Evolutionary conservation across 2,329 filamentous ascomycete species (phyloP).

Genomic region (Ophiosphaerella narmari): DNA sequence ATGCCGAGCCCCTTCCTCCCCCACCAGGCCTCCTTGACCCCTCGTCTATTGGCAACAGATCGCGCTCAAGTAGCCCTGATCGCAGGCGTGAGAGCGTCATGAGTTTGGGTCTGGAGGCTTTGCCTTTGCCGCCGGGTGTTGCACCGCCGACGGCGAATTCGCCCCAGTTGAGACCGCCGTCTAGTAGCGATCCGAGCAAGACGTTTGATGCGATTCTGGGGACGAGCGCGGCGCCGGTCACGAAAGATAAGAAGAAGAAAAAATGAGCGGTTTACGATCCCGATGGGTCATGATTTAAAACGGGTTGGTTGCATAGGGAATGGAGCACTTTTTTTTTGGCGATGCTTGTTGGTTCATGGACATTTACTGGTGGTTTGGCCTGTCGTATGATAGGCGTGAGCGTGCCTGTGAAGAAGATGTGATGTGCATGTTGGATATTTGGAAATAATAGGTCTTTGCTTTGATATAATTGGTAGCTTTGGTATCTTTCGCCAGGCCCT

Average conservation of each 20-base stretch:
- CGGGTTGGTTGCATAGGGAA: slow-evolving; percentile 3
- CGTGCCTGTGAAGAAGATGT: too few species aligned
- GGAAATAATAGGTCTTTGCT: too few species aligned
- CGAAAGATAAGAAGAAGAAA: slow-evolving; percentile 39
- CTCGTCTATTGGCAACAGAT: slow-evolving; percentile 14
- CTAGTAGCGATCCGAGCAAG: slow-evolving; percentile 48
- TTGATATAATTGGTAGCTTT: too few species aligned
- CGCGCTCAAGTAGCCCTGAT: slow-evolving; percentile 35
- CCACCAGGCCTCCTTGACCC: slow-evolving; percentile 36
- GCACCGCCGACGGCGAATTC: slow-evolving; percentile 41
- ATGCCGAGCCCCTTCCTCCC: slow-evolving; percentile 36
- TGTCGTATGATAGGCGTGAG: too few species aligned
- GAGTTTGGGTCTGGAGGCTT: slow-evolving; percentile 52
- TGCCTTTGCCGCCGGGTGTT: slow-evolving; percentile 52
- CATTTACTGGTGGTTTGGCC: too few species aligned
- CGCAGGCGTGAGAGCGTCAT: slow-evolving; percentile 51
- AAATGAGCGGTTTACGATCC: slow-evolving; percentile 19
- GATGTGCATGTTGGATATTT: too few species aligned
- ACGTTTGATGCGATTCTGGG: slow-evolving; percentile 57
- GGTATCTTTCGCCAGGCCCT: too few species aligned
- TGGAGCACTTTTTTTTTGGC: background rate
- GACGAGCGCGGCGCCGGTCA: slow-evolving; percentile 23
- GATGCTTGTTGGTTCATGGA: background rate
- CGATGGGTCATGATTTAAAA: background rate
- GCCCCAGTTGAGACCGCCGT: slow-evolving; percentile 30